phyloP scores from a whole-genome alignment of 495 filamentous ascomycete species.

The Lophiotrema nucula region DNA sequence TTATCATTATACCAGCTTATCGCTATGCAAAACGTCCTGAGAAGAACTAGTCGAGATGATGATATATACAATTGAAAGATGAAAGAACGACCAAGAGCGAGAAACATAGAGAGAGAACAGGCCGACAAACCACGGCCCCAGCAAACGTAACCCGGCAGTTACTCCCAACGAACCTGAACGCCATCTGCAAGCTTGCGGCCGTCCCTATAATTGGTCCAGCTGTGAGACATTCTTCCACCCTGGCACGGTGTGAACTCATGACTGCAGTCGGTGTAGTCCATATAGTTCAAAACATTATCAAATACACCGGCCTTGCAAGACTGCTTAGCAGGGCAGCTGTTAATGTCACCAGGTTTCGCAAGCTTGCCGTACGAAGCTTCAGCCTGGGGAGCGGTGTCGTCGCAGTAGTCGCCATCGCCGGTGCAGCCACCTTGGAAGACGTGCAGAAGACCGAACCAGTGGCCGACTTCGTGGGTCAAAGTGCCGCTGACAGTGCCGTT shows the following conservation, averaged over 20 bases:
- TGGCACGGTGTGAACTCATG: constrained; percentile 29
- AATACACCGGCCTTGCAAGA: constrained; percentile 49
- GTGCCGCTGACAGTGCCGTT: constrained; percentile 9
- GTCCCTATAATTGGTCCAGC: background rate
- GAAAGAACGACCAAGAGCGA: no score
- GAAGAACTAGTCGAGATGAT: no score
- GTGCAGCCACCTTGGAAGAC: constrained; percentile 51
- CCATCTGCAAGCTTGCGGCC: constrained; percentile 2
- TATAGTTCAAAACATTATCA: constrained; percentile 53
- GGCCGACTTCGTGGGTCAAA: constrained; percentile 45
- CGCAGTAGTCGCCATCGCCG: constrained; percentile 51
- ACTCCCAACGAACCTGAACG: background rate
- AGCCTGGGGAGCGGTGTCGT: constrained; percentile 54
- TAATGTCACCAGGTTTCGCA: constrained; percentile 16
- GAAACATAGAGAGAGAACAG: no score
- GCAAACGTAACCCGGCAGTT: no score
- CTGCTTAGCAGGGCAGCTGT: constrained; percentile 49
- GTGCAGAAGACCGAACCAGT: constrained; percentile 60
- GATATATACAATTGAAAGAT: no score
- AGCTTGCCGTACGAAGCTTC: constrained; percentile 46
- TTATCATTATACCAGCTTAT: no score
- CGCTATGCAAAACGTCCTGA: no score
- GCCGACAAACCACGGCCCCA: no score
- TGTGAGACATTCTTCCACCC: constrained; percentile 20
- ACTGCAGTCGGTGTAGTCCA: constrained; percentile 31